Evolutionary conservation across 441 rosid genomes (phyloP), one percentile per base, ranked within the genome.

Genomic region (Aleurites moluccanus): DNA sequence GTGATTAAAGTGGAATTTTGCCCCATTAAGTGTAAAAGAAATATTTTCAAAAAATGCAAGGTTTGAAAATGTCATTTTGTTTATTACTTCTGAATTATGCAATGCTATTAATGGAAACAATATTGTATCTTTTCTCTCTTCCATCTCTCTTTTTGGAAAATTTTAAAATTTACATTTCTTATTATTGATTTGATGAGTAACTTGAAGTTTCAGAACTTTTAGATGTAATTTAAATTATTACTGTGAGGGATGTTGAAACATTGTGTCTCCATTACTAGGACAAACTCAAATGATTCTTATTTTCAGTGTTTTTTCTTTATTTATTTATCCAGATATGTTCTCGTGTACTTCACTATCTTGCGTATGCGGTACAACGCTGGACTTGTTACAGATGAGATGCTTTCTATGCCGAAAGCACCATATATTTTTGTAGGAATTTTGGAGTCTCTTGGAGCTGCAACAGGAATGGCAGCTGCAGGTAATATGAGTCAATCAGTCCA

Each of bases 401-500:
- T 94, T 78, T 83, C 97, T 59, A 79, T 86, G 89, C 96, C 97
- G 10, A 91, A 92, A 73, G 84, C 85, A 70, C 97, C 97, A 50
- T 94, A 80, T 78, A 44, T 91, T 70, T 79, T 84, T 73, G 94
- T 92, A 75, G 98, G 98, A 73, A 70, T 94, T 74, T 78, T 94
- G 87, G 98, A 94, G 86, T 93, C 98, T 76, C 88, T 92, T 74
- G 94, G 79, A 81, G 90, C 97, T 78, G 97, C 93, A 38, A 80
- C 98, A 62, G 97, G 98, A 71, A 94, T 94, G 98, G 97, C 98
- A 21, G 98, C 97, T 30, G 98, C 86, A 90, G 91, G 98, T 92
- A 80, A 75, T 21, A 53, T 49, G 14, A n/a, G 25, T 77, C 52
- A 65, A 16, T 63, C 64, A 44, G 64, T 33, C 59, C n/a, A 56